Conservation (phyloP, 345 rosid species). For the Populus euphratica region DNA sequence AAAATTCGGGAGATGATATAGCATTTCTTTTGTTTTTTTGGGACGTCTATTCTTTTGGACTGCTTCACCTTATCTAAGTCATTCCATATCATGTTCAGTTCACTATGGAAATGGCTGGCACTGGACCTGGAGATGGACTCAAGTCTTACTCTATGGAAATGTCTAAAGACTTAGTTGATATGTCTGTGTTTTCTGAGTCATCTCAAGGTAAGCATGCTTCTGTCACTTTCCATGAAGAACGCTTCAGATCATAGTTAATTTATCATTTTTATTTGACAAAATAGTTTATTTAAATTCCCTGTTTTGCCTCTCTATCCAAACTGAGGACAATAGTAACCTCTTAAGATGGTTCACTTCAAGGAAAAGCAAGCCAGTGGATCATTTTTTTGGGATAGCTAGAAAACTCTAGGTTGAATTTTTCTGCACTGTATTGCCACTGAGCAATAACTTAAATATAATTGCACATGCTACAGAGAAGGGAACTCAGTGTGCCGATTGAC, state of each 20-base stretch:
- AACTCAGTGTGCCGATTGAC: not conserved
- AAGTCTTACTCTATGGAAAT: conserved; percentile 67
- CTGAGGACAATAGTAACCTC: not conserved
- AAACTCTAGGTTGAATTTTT: not conserved
- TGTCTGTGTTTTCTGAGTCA: conserved; percentile 65
- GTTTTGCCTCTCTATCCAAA: not conserved
- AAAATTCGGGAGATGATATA: not conserved
- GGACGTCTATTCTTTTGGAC: not conserved
- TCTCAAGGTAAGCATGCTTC: conserved; percentile 46
- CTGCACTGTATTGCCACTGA: not conserved
- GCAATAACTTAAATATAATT: not conserved
- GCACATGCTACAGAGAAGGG: not conserved
- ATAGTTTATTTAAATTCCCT: not conserved
- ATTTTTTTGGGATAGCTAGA: not conserved
- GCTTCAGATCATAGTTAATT: not conserved
- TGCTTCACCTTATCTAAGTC: conserved; percentile 1
- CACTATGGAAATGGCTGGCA: conserved; percentile 63
- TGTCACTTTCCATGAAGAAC: not conserved
- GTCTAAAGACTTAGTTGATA: conserved; percentile 66
- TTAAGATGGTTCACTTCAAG: not conserved
- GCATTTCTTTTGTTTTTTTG: not conserved
- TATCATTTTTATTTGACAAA: not conserved
- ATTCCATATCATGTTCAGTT: conserved; percentile 38
- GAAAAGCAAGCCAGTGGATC: not conserved
- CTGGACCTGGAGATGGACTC: conserved; percentile 61